Evolutionary conservation across 441 rosid species (phyloP).

Genomic region (Codiaeum variegatum): DNA sequence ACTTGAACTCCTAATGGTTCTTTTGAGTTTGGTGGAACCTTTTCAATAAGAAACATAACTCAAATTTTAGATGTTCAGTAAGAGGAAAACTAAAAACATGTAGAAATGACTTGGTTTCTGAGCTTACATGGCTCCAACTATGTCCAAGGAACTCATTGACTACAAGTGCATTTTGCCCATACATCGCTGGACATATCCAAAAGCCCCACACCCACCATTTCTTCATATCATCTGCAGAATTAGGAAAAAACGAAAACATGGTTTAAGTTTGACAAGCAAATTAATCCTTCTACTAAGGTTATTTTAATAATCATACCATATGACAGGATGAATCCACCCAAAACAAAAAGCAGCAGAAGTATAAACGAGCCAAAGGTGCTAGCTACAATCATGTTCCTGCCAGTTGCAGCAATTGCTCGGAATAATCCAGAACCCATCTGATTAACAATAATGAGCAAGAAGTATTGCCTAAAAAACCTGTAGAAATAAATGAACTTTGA

Average conservation of each 20-base stretch:
- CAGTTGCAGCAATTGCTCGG: conserved; percentile 55
- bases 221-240: conserved; percentile 49
- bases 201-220: conserved; percentile 83
- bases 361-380: conserved; percentile 70
- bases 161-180: conserved; percentile 66
- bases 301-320: conserved; percentile 36
- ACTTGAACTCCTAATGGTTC: conserved; percentile 49
- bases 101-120: background rate
- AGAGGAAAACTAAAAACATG: background rate
- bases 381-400: conserved; percentile 68
- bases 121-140: conserved; percentile 63
- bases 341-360: conserved; percentile 44
- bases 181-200: conserved; percentile 80
- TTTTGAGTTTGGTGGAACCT: conserved; percentile 38
- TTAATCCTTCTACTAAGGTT: background rate
- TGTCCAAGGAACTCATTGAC: conserved; percentile 80
- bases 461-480: conserved; percentile 70
- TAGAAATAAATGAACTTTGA: conserved; percentile 15
- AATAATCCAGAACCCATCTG: conserved; percentile 80
- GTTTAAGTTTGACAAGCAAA: background rate
- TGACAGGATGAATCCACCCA: conserved; percentile 77
- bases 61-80: background rate
- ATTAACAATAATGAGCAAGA: conserved; percentile 46
- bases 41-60: background rate
- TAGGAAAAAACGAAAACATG: conserved; percentile 9